These are phyloP conservation scores for Trichaptum fuscoviolaceum DNA, from an alignment of 768 basidiomycete species.

Conservation along the genomic window DNA sequence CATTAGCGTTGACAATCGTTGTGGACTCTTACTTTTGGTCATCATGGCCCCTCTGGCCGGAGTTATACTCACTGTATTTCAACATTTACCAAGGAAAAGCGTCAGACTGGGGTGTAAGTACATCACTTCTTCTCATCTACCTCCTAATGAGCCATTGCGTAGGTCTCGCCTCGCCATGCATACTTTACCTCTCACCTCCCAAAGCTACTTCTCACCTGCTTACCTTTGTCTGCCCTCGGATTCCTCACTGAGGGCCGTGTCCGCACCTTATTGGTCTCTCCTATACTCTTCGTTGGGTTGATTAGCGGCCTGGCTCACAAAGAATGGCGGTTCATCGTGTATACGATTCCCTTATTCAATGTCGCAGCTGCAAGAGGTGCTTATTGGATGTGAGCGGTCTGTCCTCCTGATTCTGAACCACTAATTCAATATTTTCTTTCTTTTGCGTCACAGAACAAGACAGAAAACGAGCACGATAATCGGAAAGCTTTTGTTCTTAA, in stretches of 20 bases:
- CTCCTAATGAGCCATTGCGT: conserved; percentile 1
- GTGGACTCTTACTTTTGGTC: conserved; percentile 90
- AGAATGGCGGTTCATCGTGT: conserved; percentile 96
- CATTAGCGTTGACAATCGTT: conserved; percentile 48
- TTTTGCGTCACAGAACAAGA: conserved; percentile 32
- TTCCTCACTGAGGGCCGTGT: conserved; percentile 41
- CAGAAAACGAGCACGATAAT: conserved; percentile 43
- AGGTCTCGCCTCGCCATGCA: conserved; percentile 65
- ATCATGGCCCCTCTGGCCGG: conserved; percentile 76
- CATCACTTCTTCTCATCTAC: not conserved
- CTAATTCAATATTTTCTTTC: not conserved
- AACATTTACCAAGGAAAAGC: conserved; percentile 87
- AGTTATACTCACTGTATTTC: conserved; percentile 71
- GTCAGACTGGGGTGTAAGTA: conserved; percentile 85
- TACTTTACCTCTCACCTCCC: conserved; percentile 72
- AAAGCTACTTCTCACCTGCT: conserved; percentile 63
- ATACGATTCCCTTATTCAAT: conserved; percentile 79
- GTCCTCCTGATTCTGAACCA: not conserved
- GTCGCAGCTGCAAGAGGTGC: conserved; percentile 68
- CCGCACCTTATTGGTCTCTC: conserved; percentile 45
- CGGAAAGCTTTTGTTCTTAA: conserved; percentile 41
- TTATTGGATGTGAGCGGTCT: conserved; percentile 53
- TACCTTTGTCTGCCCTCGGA: conserved; percentile 58
- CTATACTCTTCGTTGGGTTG: conserved; percentile 46
- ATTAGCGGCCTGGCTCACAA: conserved; percentile 87